Evolutionary conservation across 805 yeast genomes (phyloP).

Genomic region (Suhomyces sp.): DNA sequence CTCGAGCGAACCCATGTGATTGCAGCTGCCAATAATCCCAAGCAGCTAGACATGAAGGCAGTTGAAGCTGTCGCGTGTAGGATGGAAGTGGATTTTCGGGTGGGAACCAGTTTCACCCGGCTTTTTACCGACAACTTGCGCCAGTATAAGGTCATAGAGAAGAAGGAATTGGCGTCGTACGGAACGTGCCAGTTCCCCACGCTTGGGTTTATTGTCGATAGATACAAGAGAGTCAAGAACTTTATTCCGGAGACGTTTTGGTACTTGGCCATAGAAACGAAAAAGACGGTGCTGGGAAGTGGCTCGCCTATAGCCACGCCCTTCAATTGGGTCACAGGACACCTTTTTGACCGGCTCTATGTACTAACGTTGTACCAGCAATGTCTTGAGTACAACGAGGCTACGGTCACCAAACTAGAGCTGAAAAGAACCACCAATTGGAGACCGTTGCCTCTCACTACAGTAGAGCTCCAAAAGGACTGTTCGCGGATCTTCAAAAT

Average conservation of each 20-base stretch:
- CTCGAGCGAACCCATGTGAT: slow-evolving; percentile 71
- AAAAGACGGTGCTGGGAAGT: slow-evolving; percentile 9
- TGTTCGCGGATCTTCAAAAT: slow-evolving; percentile 73
- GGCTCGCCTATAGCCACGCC: slow-evolving; percentile 17
- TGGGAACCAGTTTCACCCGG: slow-evolving; percentile 88
- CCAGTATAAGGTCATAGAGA: slow-evolving; percentile 29
- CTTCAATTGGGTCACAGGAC: slow-evolving; percentile 71
- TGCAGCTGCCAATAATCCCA: slow-evolving; percentile 71
- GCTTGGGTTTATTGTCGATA: slow-evolving; percentile 90
- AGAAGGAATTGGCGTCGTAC: slow-evolving; percentile 57
- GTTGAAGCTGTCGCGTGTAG: slow-evolving; percentile 86
- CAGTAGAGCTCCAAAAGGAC: slow-evolving; percentile 87
- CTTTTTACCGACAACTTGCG: slow-evolving; percentile 58
- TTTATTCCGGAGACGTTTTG: slow-evolving; percentile 81
- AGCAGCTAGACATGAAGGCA: slow-evolving; percentile 57
- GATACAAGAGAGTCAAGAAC: slow-evolving; percentile 69
- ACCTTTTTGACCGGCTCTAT: slow-evolving; percentile 68
- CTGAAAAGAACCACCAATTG: slow-evolving; percentile 69
- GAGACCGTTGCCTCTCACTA: slow-evolving; percentile 88
- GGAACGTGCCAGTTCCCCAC: slow-evolving; percentile 98
- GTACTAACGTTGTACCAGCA: slow-evolving; percentile 64
- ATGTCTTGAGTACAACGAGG: slow-evolving; percentile 53
- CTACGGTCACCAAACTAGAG: slow-evolving; percentile 47
- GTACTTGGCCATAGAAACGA: slow-evolving; percentile 56
- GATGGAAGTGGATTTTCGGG: slow-evolving; percentile 80